phyloP scores from a whole-genome alignment of 768 basidiomycete species.

The Candolleomyces efflorescens region DNA sequence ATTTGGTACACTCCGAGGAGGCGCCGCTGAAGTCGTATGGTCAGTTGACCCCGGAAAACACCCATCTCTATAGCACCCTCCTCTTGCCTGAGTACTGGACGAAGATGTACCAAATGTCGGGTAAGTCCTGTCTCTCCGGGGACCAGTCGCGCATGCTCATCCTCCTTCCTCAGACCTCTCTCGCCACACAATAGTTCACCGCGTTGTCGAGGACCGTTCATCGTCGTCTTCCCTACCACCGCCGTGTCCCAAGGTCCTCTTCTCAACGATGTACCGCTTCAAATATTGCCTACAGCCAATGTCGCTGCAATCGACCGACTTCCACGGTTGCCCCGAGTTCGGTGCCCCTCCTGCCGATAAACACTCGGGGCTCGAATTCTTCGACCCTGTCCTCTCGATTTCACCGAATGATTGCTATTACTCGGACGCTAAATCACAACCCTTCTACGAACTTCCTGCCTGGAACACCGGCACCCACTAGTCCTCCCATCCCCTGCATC shows the following conservation, averaged over 20 bases:
- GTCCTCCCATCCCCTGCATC: not conserved
- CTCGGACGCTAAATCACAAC: not conserved
- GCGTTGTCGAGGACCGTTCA: conserved; percentile 40
- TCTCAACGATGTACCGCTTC: conserved; percentile 60
- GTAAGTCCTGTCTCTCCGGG: conserved; percentile 30
- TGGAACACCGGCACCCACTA: not conserved
- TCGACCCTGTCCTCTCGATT: conserved; percentile 6
- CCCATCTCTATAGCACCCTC: conserved; percentile 52
- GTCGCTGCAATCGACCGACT: conserved; percentile 5
- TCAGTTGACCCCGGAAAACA: conserved; percentile 18
- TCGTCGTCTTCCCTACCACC: conserved; percentile 18
- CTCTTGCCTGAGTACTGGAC: conserved; percentile 67
- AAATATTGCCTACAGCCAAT: conserved; percentile 21
- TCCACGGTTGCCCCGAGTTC: conserved; percentile 5
- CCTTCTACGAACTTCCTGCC: not conserved
- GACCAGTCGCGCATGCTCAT: conserved; percentile 3
- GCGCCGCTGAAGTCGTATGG: conserved; percentile 31
- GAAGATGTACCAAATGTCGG: conserved; percentile 48
- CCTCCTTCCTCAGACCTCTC: conserved; percentile 49
- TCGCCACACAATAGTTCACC: conserved; percentile 61
- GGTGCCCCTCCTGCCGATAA: conserved; percentile 1
- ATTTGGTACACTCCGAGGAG: conserved; percentile 48
- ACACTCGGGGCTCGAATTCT: conserved; percentile 1
- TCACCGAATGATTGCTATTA: conserved; percentile 6
- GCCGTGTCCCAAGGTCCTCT: conserved; percentile 29